phyloP scores from a whole-genome alignment of 495 filamentous ascomycete genomes.

The Podospora pseudocomata region DNA sequence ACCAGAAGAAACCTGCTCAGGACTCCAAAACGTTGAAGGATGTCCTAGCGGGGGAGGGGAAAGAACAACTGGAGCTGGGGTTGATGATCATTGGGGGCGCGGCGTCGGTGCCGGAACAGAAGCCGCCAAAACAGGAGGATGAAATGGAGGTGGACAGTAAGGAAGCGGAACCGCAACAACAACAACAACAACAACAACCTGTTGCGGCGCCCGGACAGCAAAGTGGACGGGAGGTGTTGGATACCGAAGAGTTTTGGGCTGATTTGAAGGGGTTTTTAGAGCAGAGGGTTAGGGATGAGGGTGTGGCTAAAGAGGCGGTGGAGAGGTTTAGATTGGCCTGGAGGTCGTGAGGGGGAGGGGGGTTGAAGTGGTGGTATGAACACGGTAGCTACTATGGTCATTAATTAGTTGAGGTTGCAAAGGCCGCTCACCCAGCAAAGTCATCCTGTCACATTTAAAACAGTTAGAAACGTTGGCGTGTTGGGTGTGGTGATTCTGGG shows the following conservation, averaged over 20 bases:
- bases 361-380: no score
- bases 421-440: no score
- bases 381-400: neutral
- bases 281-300: slow-evolving; percentile 71
- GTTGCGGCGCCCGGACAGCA: slow-evolving; percentile 41
- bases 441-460: no score
- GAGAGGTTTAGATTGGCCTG: slow-evolving; percentile 69
- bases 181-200: slow-evolving; percentile 30
- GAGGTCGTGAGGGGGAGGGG: slow-evolving; percentile 27
- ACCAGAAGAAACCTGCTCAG: slow-evolving; percentile 73
- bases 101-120: slow-evolving; percentile 11
- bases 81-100: slow-evolving; percentile 83
- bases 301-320: slow-evolving; percentile 59
- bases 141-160: neutral
- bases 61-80: slow-evolving; percentile 54
- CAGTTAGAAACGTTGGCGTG: no score
- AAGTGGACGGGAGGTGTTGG: slow-evolving; percentile 44
- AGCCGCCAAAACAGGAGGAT: neutral
- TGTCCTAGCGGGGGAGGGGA: slow-evolving; percentile 50
- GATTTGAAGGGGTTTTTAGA: slow-evolving; percentile 79
- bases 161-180: slow-evolving; percentile 34
- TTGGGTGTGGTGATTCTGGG: no score
- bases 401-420: neutral
- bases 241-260: slow-evolving; percentile 77
- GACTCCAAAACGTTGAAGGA: slow-evolving; percentile 66